These are phyloP conservation scores for Mycena latifolia DNA, from an alignment of 768 basidiomycete genomes.

Conservation along the genomic window DNA sequence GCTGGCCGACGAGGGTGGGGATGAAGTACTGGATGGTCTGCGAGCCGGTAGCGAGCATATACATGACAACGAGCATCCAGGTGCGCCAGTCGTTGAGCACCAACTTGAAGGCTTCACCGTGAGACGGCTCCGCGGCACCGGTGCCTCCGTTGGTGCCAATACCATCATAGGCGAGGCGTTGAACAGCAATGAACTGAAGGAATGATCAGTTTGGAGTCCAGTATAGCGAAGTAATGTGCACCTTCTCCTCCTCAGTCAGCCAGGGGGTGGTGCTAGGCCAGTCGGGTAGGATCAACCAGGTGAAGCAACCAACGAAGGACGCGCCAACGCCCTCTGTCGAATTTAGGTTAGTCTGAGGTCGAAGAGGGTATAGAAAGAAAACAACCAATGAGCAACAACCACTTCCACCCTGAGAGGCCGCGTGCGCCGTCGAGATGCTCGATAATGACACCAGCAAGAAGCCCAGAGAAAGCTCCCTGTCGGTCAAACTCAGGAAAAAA, in stretches of 20 bases:
- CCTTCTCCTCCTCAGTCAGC: constrained; percentile 41
- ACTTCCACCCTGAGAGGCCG: constrained; percentile 42
- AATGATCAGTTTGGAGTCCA: constrained; percentile 2
- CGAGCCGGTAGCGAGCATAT: constrained; percentile 33
- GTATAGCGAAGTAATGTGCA: not conserved
- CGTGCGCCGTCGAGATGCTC: constrained; percentile 32
- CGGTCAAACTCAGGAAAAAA: too few species aligned
- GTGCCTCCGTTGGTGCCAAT: constrained; percentile 8
- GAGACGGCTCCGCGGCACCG: constrained; percentile 2
- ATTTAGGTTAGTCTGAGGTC: too few species aligned
- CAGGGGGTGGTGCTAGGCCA: constrained; percentile 40
- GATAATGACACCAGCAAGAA: constrained; percentile 40
- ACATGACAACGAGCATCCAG: constrained; percentile 32
- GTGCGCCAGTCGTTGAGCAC: constrained; percentile 23
- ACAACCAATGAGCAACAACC: constrained; percentile 40
- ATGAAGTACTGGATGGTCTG: constrained; percentile 35
- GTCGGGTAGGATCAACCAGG: constrained; percentile 33
- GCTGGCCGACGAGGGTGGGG: constrained; percentile 31
- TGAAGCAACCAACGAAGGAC: constrained; percentile 32
- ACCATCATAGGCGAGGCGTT: constrained; percentile 32
- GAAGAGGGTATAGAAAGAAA: constrained; percentile 20
- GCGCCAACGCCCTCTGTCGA: constrained; percentile 41
- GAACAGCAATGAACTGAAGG: constrained; percentile 34
- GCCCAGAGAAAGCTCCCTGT: constrained; percentile 38
- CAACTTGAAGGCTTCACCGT: constrained; percentile 23